phyloP scores from a whole-genome alignment of 2,329 filamentous ascomycete genomes.

The Xylaria sp. region DNA sequence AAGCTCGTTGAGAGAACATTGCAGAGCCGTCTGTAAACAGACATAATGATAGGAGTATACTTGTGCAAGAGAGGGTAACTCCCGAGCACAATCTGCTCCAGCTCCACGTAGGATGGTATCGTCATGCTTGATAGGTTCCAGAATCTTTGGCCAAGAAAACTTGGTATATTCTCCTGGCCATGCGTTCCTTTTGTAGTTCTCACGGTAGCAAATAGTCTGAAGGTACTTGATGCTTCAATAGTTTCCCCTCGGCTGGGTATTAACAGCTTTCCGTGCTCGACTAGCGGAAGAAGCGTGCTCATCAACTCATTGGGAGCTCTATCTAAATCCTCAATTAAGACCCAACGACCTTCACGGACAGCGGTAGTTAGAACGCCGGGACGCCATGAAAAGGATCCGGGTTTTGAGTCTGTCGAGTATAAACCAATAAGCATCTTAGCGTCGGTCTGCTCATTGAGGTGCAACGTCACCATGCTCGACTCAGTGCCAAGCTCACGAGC shows the following conservation, averaged over 20 bases:
- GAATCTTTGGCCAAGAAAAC: conserved; percentile 83
- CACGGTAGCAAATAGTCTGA: conserved; percentile 91
- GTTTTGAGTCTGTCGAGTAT: conserved; percentile 88
- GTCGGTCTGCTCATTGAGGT: conserved; percentile 98
- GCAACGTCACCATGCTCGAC: conserved; percentile 87
- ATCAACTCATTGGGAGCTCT: conserved; percentile 94
- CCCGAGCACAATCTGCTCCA: conserved; percentile 76
- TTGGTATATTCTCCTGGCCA: conserved; percentile 73
- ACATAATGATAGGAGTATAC: conserved; percentile 68
- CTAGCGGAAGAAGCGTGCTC: conserved; percentile 89
- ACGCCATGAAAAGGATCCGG: conserved; percentile 91
- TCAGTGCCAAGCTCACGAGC: conserved; percentile 83
- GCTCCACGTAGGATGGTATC: conserved; percentile 73
- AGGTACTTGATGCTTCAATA: conserved; percentile 83
- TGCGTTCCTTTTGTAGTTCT: conserved; percentile 77
- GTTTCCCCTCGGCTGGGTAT: conserved; percentile 90
- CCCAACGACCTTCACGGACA: conserved; percentile 93
- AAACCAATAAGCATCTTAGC: conserved; percentile 95
- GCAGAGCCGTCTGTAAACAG: conserved; percentile 66
- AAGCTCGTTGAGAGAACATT: conserved; percentile 48
- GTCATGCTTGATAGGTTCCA: conserved; percentile 83
- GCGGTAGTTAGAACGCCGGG: conserved; percentile 93
- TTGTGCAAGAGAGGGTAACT: conserved; percentile 76
- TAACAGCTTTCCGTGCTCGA: conserved; percentile 89
- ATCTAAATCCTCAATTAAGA: conserved; percentile 96